A percentile compares a stretch with the other conserved stretches of the same genome.
Conservation (phyloP, 2,329 filamentous ascomycete species). For the Aspergillus tubingensis region DNA sequence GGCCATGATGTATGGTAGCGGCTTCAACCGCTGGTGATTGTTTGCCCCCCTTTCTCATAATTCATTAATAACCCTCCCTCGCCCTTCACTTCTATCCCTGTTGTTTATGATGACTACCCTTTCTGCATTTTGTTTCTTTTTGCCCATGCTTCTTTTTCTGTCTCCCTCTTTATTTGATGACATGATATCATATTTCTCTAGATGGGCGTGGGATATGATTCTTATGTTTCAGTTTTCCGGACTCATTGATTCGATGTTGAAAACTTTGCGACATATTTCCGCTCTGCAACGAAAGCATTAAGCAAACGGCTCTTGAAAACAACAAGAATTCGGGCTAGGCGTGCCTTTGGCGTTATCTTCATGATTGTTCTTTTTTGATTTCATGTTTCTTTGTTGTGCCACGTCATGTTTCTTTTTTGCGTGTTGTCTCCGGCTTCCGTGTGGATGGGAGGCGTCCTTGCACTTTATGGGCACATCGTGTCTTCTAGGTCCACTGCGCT, state of each 20-base stretch:
- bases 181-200: constrained; percentile 36
- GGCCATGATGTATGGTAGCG: constrained; percentile 75
- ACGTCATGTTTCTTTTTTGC: constrained; percentile 21
- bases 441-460: constrained; percentile 34
- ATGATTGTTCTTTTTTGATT: constrained; percentile 24
- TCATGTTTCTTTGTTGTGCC: constrained; percentile 23
- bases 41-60: constrained; percentile 24
- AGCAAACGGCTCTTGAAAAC: constrained; percentile 36
- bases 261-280: constrained; percentile 27
- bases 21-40: constrained; percentile 67
- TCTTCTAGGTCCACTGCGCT: constrained; percentile 32
- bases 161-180: constrained; percentile 30
- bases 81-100: constrained; percentile 17
- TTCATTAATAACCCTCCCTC: constrained; percentile 25
- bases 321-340: constrained; percentile 33
- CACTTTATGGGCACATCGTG: constrained; percentile 39
- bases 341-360: constrained; percentile 40
- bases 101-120: constrained; percentile 26
- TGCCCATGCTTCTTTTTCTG: constrained; percentile 10
- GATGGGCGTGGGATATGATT: constrained; percentile 29
- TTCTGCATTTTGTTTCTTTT: constrained; percentile 29
- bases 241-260: constrained; percentile 26
- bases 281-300: constrained; percentile 36
- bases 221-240: constrained; percentile 20
- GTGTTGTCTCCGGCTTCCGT: constrained; percentile 9